phyloP scores from a whole-genome alignment of 106 monocot genomes.

The Xerophyta viscosa region DNA sequence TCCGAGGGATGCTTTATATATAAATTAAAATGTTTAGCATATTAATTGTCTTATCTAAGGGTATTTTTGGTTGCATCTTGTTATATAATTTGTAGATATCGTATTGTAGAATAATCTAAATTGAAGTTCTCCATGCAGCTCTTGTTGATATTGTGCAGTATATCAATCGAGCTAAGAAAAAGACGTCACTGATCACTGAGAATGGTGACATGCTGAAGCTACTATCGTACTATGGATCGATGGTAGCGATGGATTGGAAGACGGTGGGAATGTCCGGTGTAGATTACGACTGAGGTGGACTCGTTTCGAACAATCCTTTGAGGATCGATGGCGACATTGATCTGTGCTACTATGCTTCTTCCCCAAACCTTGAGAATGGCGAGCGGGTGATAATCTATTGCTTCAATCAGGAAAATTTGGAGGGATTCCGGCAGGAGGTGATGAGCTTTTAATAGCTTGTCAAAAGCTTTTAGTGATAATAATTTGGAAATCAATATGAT shows the following conservation, averaged over 20 bases:
- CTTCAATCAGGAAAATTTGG: slow-evolving; percentile 1
- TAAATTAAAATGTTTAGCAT: too few species aligned
- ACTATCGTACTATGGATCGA: not conserved
- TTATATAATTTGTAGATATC: too few species aligned
- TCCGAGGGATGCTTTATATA: too few species aligned
- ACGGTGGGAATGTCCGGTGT: not conserved
- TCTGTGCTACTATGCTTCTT: not conserved
- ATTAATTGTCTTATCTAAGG: too few species aligned
- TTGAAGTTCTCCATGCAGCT: not conserved
- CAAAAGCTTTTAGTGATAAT: too few species aligned
- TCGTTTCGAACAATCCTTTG: not conserved
- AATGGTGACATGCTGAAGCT: too few species aligned
- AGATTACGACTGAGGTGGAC: slow-evolving; percentile 1
- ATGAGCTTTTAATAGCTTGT: too few species aligned
- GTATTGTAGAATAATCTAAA: too few species aligned
- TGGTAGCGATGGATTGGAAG: not conserved
- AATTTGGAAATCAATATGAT: too few species aligned
- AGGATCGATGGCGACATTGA: not conserved
- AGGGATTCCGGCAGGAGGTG: not conserved
- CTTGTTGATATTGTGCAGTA: not conserved
- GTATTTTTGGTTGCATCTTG: too few species aligned
- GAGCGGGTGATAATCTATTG: not conserved
- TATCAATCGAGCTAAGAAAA: not conserved
- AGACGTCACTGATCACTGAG: too few species aligned
- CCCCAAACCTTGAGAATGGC: not conserved